Conservation (phyloP, 1,284 basidiomycete genomes). For the Pseudozyma thailandica region DNA sequence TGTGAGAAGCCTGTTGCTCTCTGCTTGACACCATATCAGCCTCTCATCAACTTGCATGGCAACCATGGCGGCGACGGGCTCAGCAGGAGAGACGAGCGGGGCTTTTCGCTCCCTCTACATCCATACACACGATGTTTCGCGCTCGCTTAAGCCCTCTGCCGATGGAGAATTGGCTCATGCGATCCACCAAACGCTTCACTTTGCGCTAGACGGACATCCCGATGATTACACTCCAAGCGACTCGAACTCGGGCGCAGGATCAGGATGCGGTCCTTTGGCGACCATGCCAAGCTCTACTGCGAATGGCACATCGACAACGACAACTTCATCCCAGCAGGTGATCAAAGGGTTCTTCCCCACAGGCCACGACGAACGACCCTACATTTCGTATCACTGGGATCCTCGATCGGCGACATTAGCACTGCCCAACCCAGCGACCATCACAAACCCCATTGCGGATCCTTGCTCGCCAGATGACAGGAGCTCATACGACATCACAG, state of each 20-base stretch:
- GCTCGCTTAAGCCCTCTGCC: constrained; percentile 55
- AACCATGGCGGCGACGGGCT: neutral
- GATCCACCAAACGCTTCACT: constrained; percentile 63
- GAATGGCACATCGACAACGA: constrained; percentile 2
- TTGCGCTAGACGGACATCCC: constrained; percentile 58
- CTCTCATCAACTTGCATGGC: neutral
- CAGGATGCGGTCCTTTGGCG: constrained; percentile 33
- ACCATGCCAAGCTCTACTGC: constrained; percentile 31
- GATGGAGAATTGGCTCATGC: constrained; percentile 61
- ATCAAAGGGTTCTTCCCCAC: constrained; percentile 53
- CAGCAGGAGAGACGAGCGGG: neutral
- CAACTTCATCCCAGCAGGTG: constrained; percentile 10
- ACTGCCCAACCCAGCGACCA: constrained; percentile 53
- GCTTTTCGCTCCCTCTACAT: constrained; percentile 49
- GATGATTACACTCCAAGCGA: constrained; percentile 48
- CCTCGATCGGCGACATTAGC: constrained; percentile 26
- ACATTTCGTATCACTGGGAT: constrained; percentile 55
- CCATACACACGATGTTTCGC: constrained; percentile 60
- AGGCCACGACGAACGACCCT: constrained; percentile 42
- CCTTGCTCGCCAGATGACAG: constrained; percentile 53
- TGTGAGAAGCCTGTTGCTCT: neutral
- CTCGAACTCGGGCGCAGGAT: constrained; percentile 21
- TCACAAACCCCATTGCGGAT: constrained; percentile 54
- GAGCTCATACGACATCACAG: constrained; percentile 58
- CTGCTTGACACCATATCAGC: neutral